Evolutionary conservation across 192 early-diverging fungal species (phyloP), one percentile per base, ranked within the genome.

Genomic region (Geosiphon pyriformis): DNA sequence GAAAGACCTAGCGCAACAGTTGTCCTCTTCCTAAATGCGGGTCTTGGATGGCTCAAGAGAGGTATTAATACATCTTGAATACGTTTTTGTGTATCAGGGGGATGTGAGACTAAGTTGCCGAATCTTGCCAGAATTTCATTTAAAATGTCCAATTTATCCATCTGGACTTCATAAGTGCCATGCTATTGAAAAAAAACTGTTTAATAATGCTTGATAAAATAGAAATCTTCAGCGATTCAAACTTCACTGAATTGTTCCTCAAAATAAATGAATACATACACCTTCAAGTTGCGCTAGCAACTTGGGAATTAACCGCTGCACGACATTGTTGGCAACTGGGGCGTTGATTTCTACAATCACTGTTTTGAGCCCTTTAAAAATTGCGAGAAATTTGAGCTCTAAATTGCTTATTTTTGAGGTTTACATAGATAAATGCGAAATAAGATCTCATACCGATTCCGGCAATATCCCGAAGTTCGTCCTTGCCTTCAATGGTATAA

Each of bases 11-110:
- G 76, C 8, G 88, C 88, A 1, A 76, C 69, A 0, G 87, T 84
- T n/a, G 86, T 76, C 48, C 92, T 77, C 76, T 94, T 94, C 35
- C 93, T 82, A 46, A 94, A 75, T 0, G 90, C 87, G 20, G 89
- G 81, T 23, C 91, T 75, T 0, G 82, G 63, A 64, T 94, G 88
- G 37, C 80, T 72, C 15, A 94, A 72, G 18, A 90, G 76, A 1
- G 84, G 78, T 37, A 92, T 77, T 0, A 94, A 74, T 7, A 82
- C 75, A 33, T 79, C 74, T 70, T 88, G 88, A 37, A 87, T 86
- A n/a, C 77, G 64, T 33, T 74, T 69, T 65, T 85, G 84, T 27
- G 83, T 69, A 33, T 66, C 70, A 0, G 74, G 25, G 10, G 75
- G 78, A 47, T 65, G 78, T 8, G 81, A 67, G 7, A 90, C 72